A percentile compares a stretch with the other conserved stretches of the same genome.
Evolutionary conservation across 2,329 filamentous ascomycete genomes (phyloP).

Genomic region (Harringtonia aguacate): DNA sequence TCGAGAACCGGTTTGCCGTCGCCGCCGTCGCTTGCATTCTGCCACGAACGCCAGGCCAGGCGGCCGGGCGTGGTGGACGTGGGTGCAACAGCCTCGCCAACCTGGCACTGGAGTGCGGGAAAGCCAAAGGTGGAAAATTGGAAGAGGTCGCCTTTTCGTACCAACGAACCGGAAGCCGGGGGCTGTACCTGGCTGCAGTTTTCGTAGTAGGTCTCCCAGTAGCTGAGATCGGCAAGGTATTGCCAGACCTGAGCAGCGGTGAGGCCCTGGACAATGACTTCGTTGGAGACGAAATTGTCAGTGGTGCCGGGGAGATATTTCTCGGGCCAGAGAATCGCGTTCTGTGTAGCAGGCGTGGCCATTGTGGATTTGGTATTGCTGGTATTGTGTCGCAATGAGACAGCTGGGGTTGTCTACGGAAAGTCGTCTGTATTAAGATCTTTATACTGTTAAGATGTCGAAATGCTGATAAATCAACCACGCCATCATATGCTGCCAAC

Average conservation of each 20-base stretch:
- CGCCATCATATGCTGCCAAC: too few species aligned
- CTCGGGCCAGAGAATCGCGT: constrained; percentile 2
- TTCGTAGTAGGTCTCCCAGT: constrained; percentile 4
- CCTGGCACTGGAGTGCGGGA: background rate
- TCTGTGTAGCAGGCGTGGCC: background rate
- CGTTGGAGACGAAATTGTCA: constrained; percentile 7
- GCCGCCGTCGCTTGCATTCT: background rate
- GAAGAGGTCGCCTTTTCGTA: background rate
- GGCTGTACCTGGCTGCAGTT: constrained; percentile 1
- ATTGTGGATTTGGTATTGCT: background rate
- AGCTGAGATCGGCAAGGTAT: background rate
- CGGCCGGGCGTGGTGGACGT: background rate
- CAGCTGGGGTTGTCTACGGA: too few species aligned
- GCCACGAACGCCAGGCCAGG: constrained; percentile 1
- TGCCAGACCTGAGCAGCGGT: background rate
- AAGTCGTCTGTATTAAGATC: too few species aligned
- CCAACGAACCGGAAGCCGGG: background rate
- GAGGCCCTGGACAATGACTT: constrained; percentile 1
- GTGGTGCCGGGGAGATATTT: constrained; percentile 1
- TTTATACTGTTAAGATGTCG: too few species aligned
- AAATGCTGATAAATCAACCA: too few species aligned
- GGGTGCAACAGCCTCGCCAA: background rate
- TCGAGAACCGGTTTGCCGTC: too few species aligned
- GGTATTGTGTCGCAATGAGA: too few species aligned
- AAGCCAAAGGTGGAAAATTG: constrained; percentile 2